These are phyloP conservation scores for Epichloe baconii DNA, from an alignment of 2,329 filamentous ascomycete species.

Conservation along the genomic window DNA sequence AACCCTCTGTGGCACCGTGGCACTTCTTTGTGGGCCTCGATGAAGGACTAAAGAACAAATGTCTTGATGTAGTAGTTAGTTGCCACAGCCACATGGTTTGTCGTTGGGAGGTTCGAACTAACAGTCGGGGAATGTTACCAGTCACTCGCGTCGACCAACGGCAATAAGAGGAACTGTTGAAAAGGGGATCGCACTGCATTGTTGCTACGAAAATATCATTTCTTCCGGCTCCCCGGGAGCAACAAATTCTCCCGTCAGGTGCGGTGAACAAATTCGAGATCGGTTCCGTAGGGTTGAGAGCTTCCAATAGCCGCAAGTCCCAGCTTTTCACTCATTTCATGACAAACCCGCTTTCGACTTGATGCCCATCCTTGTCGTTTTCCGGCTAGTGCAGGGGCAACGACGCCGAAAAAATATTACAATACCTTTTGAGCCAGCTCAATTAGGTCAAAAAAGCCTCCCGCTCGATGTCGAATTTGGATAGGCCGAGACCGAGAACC, in stretches of 20 bases:
- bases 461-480: constrained; percentile 34
- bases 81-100: not conserved
- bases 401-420: constrained; percentile 13
- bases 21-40: not conserved
- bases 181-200: not conserved
- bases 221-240: not conserved
- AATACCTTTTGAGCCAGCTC: constrained; percentile 48
- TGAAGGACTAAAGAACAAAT: not conserved
- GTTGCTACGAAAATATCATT: not conserved
- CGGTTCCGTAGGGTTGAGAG: not conserved
- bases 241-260: not conserved
- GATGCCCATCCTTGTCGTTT: not conserved
- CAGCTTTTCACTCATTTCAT: not conserved
- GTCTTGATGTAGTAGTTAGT: not conserved
- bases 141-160: not conserved
- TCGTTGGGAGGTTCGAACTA: not conserved
- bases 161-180: not conserved
- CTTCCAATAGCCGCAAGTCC: not conserved
- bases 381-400: not conserved
- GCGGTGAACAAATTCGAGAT: not conserved
- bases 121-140: not conserved
- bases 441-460: constrained; percentile 52
- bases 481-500: constrained; percentile 48
- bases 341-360: not conserved
- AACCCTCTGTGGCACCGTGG: not conserved